phyloP scores from a whole-genome alignment of 208 protist genomes.

The Lotmaria passim region DNA sequence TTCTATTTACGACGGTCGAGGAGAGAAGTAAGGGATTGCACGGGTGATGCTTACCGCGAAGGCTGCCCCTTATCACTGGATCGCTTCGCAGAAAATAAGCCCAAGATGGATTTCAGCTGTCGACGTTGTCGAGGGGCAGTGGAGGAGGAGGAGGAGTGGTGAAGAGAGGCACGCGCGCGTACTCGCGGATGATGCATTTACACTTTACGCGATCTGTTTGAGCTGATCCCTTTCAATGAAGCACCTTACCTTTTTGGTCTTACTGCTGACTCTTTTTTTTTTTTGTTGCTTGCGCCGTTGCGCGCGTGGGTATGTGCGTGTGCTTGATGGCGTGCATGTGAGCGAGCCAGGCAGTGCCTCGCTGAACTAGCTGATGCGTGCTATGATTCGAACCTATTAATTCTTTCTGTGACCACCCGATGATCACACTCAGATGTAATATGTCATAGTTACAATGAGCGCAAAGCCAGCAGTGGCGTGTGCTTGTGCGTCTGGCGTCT shows the following conservation, averaged over 20 bases:
- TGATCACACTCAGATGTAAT: conserved; percentile 34
- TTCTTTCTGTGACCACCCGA: conserved; percentile 36
- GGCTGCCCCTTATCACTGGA: conserved; percentile 47
- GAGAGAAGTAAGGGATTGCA: no score
- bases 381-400: conserved; percentile 34
- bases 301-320: background rate
- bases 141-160: background rate
- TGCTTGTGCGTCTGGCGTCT: no score
- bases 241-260: conserved; percentile 14
- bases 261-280: conserved; percentile 13
- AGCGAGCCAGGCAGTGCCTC: conserved; percentile 3
- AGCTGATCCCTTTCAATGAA: conserved; percentile 30
- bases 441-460: no score
- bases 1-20: no score
- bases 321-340: conserved; percentile 2
- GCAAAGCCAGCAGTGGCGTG: no score
- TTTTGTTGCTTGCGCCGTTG: background rate
- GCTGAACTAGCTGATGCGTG: background rate
- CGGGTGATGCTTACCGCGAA: conserved; percentile 66
- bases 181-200: conserved; percentile 10
- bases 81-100: conserved; percentile 72
- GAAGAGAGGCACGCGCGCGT: background rate
- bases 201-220: conserved; percentile 41
- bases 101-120: conserved; percentile 45
- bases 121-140: no score